Evolutionary conservation across 495 filamentous ascomycete species (phyloP).

Genomic region (Lindgomyces ingoldianus): DNA sequence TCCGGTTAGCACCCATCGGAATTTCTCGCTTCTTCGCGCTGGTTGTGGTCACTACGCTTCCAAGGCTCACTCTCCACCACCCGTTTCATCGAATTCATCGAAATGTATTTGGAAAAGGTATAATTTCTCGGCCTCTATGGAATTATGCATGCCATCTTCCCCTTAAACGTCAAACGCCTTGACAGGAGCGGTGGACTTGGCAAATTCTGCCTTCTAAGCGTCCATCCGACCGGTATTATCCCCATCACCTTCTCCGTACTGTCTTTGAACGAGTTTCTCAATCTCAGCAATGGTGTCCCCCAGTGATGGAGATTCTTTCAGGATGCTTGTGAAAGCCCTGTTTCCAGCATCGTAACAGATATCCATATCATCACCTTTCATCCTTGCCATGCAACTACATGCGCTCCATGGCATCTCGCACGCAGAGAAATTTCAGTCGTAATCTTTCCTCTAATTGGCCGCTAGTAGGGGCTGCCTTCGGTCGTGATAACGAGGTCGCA

Average conservation of each 20-base stretch:
- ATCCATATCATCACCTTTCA: conserved; percentile 7
- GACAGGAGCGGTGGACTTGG: background rate
- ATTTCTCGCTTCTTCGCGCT: too few relatives aligned
- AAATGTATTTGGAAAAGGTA: too few relatives aligned
- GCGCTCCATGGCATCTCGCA: conserved; percentile 8
- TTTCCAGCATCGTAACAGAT: conserved; percentile 18
- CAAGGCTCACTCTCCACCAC: too few relatives aligned
- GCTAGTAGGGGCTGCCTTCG: conserved; percentile 25
- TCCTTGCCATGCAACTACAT: conserved; percentile 18
- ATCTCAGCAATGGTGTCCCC: conserved; percentile 5
- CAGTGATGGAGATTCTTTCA: background rate
- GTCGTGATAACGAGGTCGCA: conserved; percentile 27
- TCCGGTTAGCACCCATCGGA: too few relatives aligned
- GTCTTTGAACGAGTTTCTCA: background rate
- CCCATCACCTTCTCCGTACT: conserved; percentile 11
- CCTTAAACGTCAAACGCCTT: background rate
- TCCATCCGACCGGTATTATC: conserved; percentile 5
- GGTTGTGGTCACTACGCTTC: too few relatives aligned
- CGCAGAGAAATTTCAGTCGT: conserved; percentile 18
- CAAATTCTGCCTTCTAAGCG: background rate
- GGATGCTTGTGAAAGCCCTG: conserved; percentile 9
- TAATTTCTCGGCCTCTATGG: too few relatives aligned
- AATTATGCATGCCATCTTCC: too few relatives aligned
- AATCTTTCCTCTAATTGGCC: conserved; percentile 27
- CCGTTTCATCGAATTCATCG: too few relatives aligned